Conservation (phyloP, 2,329 filamentous ascomycete species). For the Polychaeton citri region DNA sequence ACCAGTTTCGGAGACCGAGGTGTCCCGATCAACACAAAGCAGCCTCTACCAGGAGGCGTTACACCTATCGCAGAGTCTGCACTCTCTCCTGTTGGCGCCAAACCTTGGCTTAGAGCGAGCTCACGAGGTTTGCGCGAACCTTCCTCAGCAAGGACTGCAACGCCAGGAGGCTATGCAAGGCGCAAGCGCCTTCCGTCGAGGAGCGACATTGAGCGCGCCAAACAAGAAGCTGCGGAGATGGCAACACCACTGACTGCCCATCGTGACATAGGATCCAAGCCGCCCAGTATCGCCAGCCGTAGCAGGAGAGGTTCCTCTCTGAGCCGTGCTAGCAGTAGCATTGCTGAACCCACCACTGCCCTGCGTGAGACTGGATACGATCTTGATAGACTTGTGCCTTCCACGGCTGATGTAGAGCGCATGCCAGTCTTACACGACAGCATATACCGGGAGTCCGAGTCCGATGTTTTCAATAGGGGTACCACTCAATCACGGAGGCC, state of each 20-base stretch:
- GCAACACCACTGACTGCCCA: constrained; percentile 48
- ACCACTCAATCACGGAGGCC: constrained; percentile 70
- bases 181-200: constrained; percentile 56
- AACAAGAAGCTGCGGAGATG: constrained; percentile 48
- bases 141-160: constrained; percentile 42
- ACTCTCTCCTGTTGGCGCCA: constrained; percentile 49
- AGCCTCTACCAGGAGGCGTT: constrained; percentile 54
- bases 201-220: constrained; percentile 18
- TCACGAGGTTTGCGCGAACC: constrained; percentile 26
- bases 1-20: constrained; percentile 64
- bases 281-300: constrained; percentile 3
- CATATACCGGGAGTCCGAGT: constrained; percentile 48
- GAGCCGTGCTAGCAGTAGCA: constrained; percentile 4
- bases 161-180: constrained; percentile 46
- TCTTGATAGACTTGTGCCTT: constrained; percentile 6
- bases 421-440: constrained; percentile 58
- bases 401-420: constrained; percentile 24
- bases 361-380: constrained; percentile 10
- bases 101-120: constrained; percentile 23
- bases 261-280: constrained; percentile 30
- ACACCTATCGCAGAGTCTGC: constrained; percentile 69
- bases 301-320: constrained; percentile 12
- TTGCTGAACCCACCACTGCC: constrained; percentile 14
- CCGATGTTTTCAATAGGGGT: constrained; percentile 48
- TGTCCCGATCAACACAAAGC: constrained; percentile 47